These are phyloP conservation scores for Penstemon davidsonii DNA, from an alignment of 257 asterid species.

Conservation along the genomic window DNA sequence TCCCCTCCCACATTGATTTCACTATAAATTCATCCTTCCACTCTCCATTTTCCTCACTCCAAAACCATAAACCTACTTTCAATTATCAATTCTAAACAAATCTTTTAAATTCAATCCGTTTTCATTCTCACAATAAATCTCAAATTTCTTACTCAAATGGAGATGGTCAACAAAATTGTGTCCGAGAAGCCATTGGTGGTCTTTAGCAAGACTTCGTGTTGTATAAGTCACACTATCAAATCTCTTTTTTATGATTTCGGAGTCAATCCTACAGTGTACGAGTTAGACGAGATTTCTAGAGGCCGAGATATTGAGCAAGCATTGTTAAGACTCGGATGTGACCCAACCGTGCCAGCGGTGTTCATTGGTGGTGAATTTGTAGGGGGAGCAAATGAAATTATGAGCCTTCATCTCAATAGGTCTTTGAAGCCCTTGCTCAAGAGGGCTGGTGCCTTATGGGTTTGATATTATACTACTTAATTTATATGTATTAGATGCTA, in stretches of 20 bases:
- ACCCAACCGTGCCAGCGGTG: constrained; percentile 62
- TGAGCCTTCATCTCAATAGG: constrained; percentile 73
- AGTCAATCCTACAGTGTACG: constrained; percentile 54
- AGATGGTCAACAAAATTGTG: constrained; percentile 59
- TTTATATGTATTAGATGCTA: background rate
- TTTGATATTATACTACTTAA: constrained; percentile 26
- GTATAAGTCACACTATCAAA: constrained; percentile 69
- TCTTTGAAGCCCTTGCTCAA: constrained; percentile 66
- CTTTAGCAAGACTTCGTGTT: constrained; percentile 68
- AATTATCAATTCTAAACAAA: background rate
- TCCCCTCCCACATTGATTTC: constrained; percentile 5
- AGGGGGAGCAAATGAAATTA: constrained; percentile 75
- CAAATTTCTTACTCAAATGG: constrained; percentile 41
- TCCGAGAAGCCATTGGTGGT: constrained; percentile 72
- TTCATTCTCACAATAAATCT: background rate
- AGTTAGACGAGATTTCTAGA: constrained; percentile 64
- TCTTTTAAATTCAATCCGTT: too few relatives aligned
- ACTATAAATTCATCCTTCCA: constrained; percentile 41
- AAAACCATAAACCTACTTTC: constrained; percentile 25
- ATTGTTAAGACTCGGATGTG: constrained; percentile 46
- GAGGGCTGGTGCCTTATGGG: constrained; percentile 79
- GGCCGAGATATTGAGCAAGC: constrained; percentile 79
- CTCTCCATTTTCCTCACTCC: constrained; percentile 48
- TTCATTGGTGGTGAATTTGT: constrained; percentile 69
- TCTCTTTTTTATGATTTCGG: constrained; percentile 71